Conservation (phyloP, 2,329 filamentous ascomycete species). For the Apiospora koreana region DNA sequence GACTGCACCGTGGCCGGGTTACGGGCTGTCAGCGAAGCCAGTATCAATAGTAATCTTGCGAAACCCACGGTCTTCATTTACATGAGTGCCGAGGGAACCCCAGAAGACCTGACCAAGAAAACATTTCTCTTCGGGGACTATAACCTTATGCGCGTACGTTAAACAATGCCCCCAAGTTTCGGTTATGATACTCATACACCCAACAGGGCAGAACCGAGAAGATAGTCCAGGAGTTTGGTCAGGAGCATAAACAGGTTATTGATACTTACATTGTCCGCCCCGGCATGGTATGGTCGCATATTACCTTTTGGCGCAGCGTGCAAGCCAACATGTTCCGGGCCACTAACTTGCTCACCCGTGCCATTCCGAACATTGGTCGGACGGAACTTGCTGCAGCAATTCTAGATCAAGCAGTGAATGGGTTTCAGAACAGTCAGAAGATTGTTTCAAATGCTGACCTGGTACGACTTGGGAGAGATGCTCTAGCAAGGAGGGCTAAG, state of each 20-base stretch:
- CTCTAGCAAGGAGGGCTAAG: not conserved
- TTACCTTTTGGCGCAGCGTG: not conserved
- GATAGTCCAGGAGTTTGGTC: not conserved
- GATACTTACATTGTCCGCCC: not conserved
- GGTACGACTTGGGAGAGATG: not conserved
- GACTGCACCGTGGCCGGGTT: conserved; percentile 25
- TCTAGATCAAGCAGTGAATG: not conserved
- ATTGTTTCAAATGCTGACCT: not conserved
- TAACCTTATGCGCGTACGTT: conserved; percentile 45
- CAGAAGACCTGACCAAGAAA: conserved; percentile 47
- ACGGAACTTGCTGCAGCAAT: not conserved
- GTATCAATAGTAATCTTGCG: conserved; percentile 12
- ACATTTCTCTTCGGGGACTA: conserved; percentile 42
- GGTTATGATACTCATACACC: not conserved
- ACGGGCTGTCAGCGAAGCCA: conserved; percentile 23
- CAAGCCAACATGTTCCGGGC: not conserved
- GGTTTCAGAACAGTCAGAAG: not conserved
- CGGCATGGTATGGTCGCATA: not conserved
- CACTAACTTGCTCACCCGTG: not conserved
- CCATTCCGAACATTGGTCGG: not conserved
- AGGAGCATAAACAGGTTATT: not conserved
- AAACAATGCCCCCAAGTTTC: not conserved
- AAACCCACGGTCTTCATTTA: conserved; percentile 35
- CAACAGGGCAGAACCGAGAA: not conserved
- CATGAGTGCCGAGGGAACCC: conserved; percentile 45